Conservation (phyloP, 2,329 filamentous ascomycete genomes). For the Cordyceps javanica region DNA sequence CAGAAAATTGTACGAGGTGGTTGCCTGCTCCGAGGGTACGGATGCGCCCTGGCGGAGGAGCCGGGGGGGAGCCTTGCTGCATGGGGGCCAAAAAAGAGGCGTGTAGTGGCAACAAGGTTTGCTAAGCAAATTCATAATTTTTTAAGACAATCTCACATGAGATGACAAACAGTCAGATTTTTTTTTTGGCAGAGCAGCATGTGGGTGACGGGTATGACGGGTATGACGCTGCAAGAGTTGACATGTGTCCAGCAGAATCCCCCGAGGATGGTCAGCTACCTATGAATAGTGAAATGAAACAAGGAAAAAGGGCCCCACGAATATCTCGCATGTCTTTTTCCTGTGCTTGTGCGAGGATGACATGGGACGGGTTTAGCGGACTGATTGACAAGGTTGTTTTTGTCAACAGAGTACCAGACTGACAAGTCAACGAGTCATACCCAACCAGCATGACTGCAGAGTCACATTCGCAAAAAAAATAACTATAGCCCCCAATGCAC, state of each 20-base stretch:
- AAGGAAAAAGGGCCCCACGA: too few relatives aligned
- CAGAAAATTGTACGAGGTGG: background rate
- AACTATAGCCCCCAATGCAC: background rate
- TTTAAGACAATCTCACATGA: background rate
- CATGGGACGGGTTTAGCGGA: too few relatives aligned
- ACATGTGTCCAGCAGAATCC: background rate
- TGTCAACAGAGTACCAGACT: too few relatives aligned
- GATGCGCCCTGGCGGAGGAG: conserved; percentile 2
- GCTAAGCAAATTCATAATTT: background rate
- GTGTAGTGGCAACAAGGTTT: background rate
- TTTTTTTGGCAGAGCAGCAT: too few relatives aligned
- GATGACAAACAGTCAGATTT: background rate
- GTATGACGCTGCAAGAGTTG: background rate
- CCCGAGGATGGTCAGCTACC: too few relatives aligned
- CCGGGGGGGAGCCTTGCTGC: background rate
- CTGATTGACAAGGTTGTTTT: too few relatives aligned
- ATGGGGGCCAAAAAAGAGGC: conserved; percentile 4
- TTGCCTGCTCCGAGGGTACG: background rate
- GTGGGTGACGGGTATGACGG: background rate
- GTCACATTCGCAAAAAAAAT: background rate
- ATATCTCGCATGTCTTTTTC: too few relatives aligned
- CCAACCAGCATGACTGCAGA: too few relatives aligned
- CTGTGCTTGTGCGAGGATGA: background rate
- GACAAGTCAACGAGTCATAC: too few relatives aligned
- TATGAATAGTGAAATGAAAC: too few relatives aligned